A percentile compares a stretch with the other conserved stretches of the same genome.
Evolutionary conservation across 768 basidiomycete species (phyloP).

Genomic region (Pholiota conissans): DNA sequence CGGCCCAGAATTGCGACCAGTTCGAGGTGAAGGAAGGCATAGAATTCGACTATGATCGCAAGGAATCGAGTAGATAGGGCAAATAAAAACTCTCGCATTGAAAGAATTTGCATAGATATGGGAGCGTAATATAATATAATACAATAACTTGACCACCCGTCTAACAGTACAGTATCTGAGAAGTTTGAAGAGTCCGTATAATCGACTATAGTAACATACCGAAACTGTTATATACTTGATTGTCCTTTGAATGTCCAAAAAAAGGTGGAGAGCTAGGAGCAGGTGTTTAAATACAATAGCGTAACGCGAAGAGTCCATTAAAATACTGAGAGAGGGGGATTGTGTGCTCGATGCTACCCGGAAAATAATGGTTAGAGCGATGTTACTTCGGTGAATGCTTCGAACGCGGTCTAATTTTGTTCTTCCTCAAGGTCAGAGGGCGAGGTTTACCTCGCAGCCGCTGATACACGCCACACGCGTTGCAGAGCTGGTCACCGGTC

Average conservation of each 20-base stretch:
- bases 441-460: conserved; percentile 47
- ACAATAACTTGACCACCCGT: not conserved
- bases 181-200: not conserved
- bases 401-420: conserved; percentile 49
- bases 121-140: not conserved
- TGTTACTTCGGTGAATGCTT: conserved; percentile 36
- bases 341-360: not conserved
- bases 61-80: too few species aligned
- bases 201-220: not conserved
- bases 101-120: not conserved
- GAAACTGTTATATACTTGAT: not conserved
- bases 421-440: conserved; percentile 44
- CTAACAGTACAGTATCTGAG: not conserved
- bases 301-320: not conserved
- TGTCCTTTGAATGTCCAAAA: not conserved
- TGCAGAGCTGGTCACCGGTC: conserved; percentile 48
- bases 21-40: not conserved
- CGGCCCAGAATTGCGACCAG: not conserved
- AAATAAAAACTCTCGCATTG: not conserved
- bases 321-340: not conserved
- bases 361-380: not conserved
- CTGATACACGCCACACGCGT: conserved; percentile 50
- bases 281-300: not conserved
- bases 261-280: not conserved
- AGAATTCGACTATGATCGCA: too few species aligned